phyloP scores from a whole-genome alignment of 1,284 basidiomycete species.

The Sutorius eximius region DNA sequence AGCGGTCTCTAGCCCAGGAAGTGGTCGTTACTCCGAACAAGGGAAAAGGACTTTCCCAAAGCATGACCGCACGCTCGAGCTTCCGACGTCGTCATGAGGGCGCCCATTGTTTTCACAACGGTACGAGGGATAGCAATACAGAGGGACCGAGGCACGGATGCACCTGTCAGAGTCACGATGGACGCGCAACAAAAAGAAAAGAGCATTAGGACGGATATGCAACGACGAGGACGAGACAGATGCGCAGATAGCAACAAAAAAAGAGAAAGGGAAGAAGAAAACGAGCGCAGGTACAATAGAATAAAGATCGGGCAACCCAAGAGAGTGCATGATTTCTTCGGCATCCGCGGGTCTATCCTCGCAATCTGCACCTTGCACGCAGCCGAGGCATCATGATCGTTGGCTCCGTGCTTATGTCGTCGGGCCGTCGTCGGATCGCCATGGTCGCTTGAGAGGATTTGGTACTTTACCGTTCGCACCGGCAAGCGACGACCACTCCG shows the following conservation, averaged over 20 bases:
- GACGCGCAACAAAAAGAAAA: constrained; percentile 1
- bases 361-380: background rate
- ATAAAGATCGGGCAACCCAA: background rate
- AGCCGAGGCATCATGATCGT: background rate
- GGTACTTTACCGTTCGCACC: constrained; percentile 28
- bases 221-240: background rate
- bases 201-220: background rate
- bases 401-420: constrained; percentile 5
- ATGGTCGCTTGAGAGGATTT: constrained; percentile 29
- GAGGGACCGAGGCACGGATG: no score
- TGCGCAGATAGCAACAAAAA: constrained; percentile 6
- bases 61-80: background rate
- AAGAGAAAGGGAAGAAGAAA: background rate
- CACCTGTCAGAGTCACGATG: background rate
- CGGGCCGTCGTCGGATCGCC: constrained; percentile 27
- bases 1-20: no score
- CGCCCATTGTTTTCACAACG: background rate
- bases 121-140: constrained; percentile 3
- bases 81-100: background rate
- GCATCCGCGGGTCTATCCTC: background rate
- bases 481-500: constrained; percentile 33
- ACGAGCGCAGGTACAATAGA: background rate
- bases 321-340: background rate
- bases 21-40: background rate
- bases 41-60: background rate